Evolutionary conservation across 2,329 filamentous ascomycete species (phyloP).

Genomic region (Catunica adiposa): DNA sequence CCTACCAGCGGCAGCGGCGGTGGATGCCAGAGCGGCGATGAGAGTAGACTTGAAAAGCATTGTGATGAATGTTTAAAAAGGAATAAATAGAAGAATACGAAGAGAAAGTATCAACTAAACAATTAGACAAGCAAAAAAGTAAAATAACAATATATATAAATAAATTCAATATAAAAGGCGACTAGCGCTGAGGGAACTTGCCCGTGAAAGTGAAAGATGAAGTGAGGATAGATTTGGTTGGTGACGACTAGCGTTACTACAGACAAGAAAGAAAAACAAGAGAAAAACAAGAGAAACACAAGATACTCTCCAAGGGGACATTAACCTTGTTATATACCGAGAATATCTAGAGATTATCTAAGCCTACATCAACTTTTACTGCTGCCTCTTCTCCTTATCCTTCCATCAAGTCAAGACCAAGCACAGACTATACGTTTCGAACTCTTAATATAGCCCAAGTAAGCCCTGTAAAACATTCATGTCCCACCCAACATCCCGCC

Average conservation of each 20-base stretch:
- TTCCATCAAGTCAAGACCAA: not conserved
- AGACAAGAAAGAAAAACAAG: not conserved
- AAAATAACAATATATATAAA: slow-evolving; percentile 13
- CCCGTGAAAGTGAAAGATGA: not conserved
- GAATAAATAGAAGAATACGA: slow-evolving; percentile 2
- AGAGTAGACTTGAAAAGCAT: slow-evolving; percentile 37
- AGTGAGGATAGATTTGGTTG: slow-evolving; percentile 1
- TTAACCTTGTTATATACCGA: too few relatives aligned
- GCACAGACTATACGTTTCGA: too few relatives aligned
- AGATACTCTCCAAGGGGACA: too few relatives aligned
- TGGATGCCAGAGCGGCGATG: slow-evolving; percentile 27
- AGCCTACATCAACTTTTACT: too few relatives aligned
- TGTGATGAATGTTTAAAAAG: slow-evolving; percentile 21
- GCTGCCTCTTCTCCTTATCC: not conserved
- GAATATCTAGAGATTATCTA: too few relatives aligned
- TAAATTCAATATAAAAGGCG: slow-evolving; percentile 21
- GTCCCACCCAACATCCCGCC: too few relatives aligned
- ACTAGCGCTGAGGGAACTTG: slow-evolving; percentile 26
- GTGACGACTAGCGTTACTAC: slow-evolving; percentile 10
- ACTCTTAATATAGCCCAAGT: too few relatives aligned
- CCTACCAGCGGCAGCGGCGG: slow-evolving; percentile 21
- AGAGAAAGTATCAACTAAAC: too few relatives aligned
- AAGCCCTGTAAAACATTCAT: too few relatives aligned
- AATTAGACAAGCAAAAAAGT: too few relatives aligned
- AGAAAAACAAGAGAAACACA: too few relatives aligned